Evolutionary conservation across 352 stramenopile genomes (phyloP), one percentile per base, ranked within the genome.

Genomic region (Globisporangium cederbergense): DNA sequence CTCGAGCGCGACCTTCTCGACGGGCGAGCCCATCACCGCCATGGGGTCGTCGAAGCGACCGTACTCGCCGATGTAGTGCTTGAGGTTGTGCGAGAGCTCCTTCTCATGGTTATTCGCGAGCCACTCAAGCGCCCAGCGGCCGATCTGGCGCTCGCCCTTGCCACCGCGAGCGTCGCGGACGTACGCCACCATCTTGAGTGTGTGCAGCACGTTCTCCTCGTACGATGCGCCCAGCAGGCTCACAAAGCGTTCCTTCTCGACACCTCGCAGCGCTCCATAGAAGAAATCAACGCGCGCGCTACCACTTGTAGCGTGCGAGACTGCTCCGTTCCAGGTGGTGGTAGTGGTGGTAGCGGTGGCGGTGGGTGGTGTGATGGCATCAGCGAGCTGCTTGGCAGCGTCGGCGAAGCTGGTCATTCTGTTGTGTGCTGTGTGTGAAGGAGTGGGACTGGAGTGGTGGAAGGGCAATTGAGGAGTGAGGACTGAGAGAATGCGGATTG

Each of bases 171-270:
- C 73, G 69, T 80, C 77, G 45, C 77, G 77, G 11, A 86, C 47
- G 71, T 83, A 83, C 28, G 77, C 77, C 18, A 78, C 60, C 14
- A 86, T 52, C 73, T 81, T 86, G 65, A 86, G 73, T 38, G 77
- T 86, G 65, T 83, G 77, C 55, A 83, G 61, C 30, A 75, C 50
- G 51, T 86, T 70, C 59, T 86, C 75, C 4, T 59, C 53, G 62
- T 75, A 83, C 50, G 77, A 83, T 2, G 71, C 71, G 8, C 70
- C 65, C 34, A 85, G 51, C 5, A 85, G 55, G 3, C 56, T 5
- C 1, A 62, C 14, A 49, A 82, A 68, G 1, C 67, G 72, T 20
- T 62, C 40, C 47, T 81, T 72, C 40, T 71, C 55, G 13, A 79
- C 62, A 36, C 54, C 66, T 2, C 74, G 77, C 25, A 76, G 50